Evolutionary conservation across 805 yeast species (phyloP).

Genomic region (Cyberlindnera maritima): DNA sequence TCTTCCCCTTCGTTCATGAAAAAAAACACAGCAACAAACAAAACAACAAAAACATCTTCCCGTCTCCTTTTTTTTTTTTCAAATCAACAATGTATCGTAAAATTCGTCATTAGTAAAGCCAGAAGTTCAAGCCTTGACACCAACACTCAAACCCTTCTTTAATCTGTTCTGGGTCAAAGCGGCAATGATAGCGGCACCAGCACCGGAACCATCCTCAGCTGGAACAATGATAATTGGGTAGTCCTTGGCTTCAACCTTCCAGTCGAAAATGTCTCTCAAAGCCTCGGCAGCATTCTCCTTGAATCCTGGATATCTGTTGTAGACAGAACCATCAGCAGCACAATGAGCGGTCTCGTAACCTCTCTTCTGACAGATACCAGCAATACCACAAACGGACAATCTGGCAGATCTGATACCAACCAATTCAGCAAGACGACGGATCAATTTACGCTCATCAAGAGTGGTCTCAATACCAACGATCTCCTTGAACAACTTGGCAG

Average conservation of each 20-base stretch:
- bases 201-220: conserved; percentile 98
- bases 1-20: no score
- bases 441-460: conserved; percentile 72
- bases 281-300: conserved; percentile 85
- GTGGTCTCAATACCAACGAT: conserved; percentile 66
- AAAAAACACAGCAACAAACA: no score
- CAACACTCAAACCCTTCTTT: conserved; percentile 66
- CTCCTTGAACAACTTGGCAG: conserved; percentile 59
- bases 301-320: conserved; percentile 90
- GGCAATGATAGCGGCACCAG: conserved; percentile 97
- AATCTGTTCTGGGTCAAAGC: conserved; percentile 86
- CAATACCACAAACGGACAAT: conserved; percentile 90
- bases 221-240: conserved; percentile 85
- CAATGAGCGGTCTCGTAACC: conserved; percentile 73
- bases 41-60: neutral
- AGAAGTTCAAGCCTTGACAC: conserved; percentile 31
- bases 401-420: conserved; percentile 93
- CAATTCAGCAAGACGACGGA: conserved; percentile 79
- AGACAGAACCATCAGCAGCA: conserved; percentile 98
- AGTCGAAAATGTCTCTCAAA: conserved; percentile 82
- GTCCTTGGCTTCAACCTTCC: conserved; percentile 48
- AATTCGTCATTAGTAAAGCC: conserved; percentile 1
- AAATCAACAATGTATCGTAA: neutral
- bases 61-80: neutral
- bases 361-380: conserved; percentile 89